phyloP scores from a whole-genome alignment of 805 yeast species.

The Wickerhamomyces kurtzmanii region DNA sequence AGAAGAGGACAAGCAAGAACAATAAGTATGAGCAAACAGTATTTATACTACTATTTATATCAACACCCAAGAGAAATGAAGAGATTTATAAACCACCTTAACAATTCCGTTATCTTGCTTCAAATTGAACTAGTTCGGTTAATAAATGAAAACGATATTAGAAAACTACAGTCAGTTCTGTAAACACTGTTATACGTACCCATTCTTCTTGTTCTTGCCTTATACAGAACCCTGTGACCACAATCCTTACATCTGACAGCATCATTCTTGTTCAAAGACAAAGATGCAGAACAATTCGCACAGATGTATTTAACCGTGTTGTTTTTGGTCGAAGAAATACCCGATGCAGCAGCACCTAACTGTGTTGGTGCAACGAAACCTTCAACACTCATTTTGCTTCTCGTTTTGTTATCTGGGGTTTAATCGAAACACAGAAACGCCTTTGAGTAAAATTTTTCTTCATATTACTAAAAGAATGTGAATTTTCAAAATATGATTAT shows the following conservation, averaged over 20 bases:
- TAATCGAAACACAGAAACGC: too few species aligned
- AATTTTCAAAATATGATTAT: too few species aligned
- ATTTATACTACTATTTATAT: too few species aligned
- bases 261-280: constrained; percentile 83
- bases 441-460: too few species aligned
- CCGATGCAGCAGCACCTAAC: constrained; percentile 81
- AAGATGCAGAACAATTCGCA: constrained; percentile 90
- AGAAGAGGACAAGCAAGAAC: too few species aligned
- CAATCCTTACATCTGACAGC: constrained; percentile 98
- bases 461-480: too few species aligned
- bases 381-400: constrained; percentile 49
- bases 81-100: background rate
- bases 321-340: constrained; percentile 55
- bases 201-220: constrained; percentile 97
- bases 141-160: constrained; percentile 21
- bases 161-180: too few species aligned
- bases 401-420: too few species aligned
- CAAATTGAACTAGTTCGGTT: too few species aligned
- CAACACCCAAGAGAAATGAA: too few species aligned
- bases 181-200: too few species aligned
- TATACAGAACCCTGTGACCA: constrained; percentile 95
- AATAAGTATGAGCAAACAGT: too few species aligned
- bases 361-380: constrained; percentile 80
- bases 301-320: constrained; percentile 90
- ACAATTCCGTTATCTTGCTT: constrained; percentile 43